phyloP scores from a whole-genome alignment of 2,329 filamentous ascomycete genomes.

The Claviceps quebecensis region DNA sequence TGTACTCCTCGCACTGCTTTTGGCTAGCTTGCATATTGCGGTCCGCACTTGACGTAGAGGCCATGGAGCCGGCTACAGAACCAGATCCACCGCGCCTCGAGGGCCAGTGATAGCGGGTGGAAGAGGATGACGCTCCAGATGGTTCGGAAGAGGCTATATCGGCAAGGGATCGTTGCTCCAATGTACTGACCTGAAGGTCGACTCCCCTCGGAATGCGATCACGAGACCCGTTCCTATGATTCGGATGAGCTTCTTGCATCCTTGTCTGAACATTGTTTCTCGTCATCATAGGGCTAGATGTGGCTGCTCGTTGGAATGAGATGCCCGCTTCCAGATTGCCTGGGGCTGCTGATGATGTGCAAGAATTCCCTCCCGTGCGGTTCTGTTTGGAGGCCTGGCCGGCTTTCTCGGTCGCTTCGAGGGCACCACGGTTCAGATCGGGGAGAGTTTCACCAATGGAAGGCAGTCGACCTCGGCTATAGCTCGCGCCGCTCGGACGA shows the following conservation, averaged over 20 bases:
- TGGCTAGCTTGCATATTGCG: constrained; percentile 35
- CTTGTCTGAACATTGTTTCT: constrained; percentile 46
- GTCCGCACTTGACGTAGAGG: constrained; percentile 38
- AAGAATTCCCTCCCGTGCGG: constrained; percentile 18
- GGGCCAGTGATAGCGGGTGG: constrained; percentile 41
- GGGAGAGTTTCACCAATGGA: constrained; percentile 54
- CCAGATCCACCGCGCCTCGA: constrained; percentile 37
- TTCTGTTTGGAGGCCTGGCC: constrained; percentile 14
- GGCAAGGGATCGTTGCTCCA: constrained; percentile 35
- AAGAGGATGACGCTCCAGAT: constrained; percentile 40
- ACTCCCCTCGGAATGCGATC: constrained; percentile 64
- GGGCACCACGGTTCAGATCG: constrained; percentile 17
- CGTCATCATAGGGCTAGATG: constrained; percentile 55
- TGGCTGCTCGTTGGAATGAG: constrained; percentile 49
- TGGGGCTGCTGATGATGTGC: constrained; percentile 26
- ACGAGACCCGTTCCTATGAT: constrained; percentile 55
- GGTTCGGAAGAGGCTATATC: constrained; percentile 44
- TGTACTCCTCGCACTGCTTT: constrained; percentile 67
- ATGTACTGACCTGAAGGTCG: constrained; percentile 48
- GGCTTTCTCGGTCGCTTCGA: constrained; percentile 14
- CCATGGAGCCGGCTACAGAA: constrained; percentile 43
- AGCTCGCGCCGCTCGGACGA: constrained; percentile 41
- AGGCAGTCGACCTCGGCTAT: constrained; percentile 51
- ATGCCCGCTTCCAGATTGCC: constrained; percentile 28
- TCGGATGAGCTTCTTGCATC: constrained; percentile 42